These are phyloP conservation scores for Malus hybrid DNA, from an alignment of 331 rosid species.

Conservation along the genomic window DNA sequence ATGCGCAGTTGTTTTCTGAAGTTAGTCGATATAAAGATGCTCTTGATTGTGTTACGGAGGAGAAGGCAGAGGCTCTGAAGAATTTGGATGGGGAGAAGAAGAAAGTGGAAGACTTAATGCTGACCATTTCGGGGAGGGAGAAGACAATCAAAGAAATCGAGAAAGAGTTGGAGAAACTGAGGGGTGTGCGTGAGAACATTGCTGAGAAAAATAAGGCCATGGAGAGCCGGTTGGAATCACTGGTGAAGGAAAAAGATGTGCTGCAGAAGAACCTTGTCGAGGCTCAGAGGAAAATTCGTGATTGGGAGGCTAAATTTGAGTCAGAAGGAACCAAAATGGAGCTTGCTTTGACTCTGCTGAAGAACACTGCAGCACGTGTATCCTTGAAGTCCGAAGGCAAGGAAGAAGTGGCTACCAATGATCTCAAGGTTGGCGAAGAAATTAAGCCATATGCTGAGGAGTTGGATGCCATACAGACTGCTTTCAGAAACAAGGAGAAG, in stretches of 20 bases:
- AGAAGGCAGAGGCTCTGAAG: slow-evolving; percentile 31
- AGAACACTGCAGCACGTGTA: slow-evolving; percentile 41
- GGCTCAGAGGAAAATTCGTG: slow-evolving; percentile 17
- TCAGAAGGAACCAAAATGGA: slow-evolving; percentile 23
- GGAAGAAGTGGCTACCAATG: slow-evolving; percentile 29
- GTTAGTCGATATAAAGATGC: slow-evolving; percentile 12
- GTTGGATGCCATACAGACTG: slow-evolving; percentile 46
- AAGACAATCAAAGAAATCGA: slow-evolving; percentile 21
- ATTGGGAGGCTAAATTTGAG: slow-evolving; percentile 40
- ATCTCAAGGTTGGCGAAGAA: slow-evolving; percentile 37
- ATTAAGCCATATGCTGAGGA: slow-evolving; percentile 33
- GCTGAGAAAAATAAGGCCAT: slow-evolving; percentile 22
- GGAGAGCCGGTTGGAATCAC: slow-evolving; percentile 18
- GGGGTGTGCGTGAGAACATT: slow-evolving; percentile 20
- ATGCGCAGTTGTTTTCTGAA: slow-evolving; percentile 24
- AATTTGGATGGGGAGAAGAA: slow-evolving; percentile 36
- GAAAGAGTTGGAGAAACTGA: slow-evolving; percentile 25
- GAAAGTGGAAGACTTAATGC: slow-evolving; percentile 26
- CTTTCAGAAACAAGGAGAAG: slow-evolving; percentile 56
- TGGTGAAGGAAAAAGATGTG: slow-evolving; percentile 38
- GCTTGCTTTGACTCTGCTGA: slow-evolving; percentile 47
- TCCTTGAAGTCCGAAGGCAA: slow-evolving; percentile 15
- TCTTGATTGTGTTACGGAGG: slow-evolving; percentile 11
- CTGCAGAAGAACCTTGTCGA: slow-evolving; percentile 28
- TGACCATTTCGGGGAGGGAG: slow-evolving; percentile 29